These are phyloP conservation scores for Isabelozyma gotoi DNA, from an alignment of 805 yeast genomes.

Conservation along the genomic window DNA sequence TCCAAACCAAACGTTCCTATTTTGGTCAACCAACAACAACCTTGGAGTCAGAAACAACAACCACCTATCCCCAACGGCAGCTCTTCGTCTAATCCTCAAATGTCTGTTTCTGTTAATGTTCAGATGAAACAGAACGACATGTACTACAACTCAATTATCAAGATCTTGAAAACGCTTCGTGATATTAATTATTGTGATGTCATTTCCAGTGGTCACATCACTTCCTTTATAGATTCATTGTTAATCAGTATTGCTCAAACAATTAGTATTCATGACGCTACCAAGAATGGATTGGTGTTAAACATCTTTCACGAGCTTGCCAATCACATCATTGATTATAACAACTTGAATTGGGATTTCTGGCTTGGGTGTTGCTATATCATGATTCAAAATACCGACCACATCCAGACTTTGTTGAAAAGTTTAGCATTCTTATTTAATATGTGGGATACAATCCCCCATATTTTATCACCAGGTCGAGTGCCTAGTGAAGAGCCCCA, in stretches of 20 bases:
- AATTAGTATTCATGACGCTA: conserved; percentile 36
- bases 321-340: conserved; percentile 26
- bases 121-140: conserved; percentile 27
- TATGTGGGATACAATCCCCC: conserved; percentile 70
- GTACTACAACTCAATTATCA: conserved; percentile 39
- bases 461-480: conserved; percentile 15
- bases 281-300: conserved; percentile 37
- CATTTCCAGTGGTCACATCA: conserved; percentile 13
- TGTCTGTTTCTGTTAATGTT: conserved; percentile 3
- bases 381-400: conserved; percentile 60
- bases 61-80: background rate
- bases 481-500: conserved; percentile 6
- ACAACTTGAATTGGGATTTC: conserved; percentile 65
- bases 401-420: conserved; percentile 60
- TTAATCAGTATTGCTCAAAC: conserved; percentile 33
- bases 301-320: conserved; percentile 41
- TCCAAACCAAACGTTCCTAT: conserved; percentile 2
- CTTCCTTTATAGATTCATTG: conserved; percentile 29
- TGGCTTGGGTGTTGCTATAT: conserved; percentile 64
- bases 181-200: conserved; percentile 26
- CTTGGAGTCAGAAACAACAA: conserved; percentile 2
- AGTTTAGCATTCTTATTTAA: conserved; percentile 68
- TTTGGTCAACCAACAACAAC: conserved; percentile 1
- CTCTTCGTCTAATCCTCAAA: conserved; percentile 3
- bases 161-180: conserved; percentile 38